These are phyloP conservation scores for Aotearoamyces nothofagi DNA, from an alignment of 2,329 filamentous ascomycete species.

Conservation along the genomic window DNA sequence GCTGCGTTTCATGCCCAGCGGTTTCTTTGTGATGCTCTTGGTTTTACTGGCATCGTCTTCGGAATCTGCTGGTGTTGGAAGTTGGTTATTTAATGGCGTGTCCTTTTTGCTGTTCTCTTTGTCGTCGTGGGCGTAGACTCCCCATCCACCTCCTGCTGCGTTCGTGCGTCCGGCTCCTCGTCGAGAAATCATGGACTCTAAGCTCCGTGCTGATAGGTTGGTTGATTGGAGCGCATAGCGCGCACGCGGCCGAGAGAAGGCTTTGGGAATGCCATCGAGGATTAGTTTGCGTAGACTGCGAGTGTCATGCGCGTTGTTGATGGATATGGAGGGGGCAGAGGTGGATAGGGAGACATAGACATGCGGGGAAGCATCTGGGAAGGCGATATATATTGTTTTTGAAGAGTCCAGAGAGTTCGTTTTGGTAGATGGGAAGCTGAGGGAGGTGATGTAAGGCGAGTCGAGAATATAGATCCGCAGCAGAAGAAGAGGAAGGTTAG, in stretches of 20 bases:
- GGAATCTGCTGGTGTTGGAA: slow-evolving; percentile 26
- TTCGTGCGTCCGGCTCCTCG: slow-evolving; percentile 57
- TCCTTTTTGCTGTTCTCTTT: slow-evolving; percentile 25
- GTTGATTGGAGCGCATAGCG: slow-evolving; percentile 57
- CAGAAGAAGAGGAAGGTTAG: slow-evolving; percentile 51
- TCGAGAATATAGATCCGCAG: slow-evolving; percentile 70
- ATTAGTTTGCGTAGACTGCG: slow-evolving; percentile 56
- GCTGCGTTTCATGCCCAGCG: slow-evolving; percentile 14
- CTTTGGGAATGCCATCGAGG: slow-evolving; percentile 67
- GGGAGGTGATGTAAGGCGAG: slow-evolving; percentile 58
- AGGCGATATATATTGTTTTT: slow-evolving; percentile 64
- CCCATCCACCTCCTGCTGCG: slow-evolving; percentile 63
- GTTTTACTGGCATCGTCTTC: slow-evolving; percentile 18
- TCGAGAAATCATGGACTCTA: slow-evolving; percentile 53
- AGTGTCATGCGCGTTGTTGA: slow-evolving; percentile 36
- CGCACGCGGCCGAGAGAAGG: slow-evolving; percentile 58
- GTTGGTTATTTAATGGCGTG: slow-evolving; percentile 33
- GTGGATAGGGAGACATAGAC: slow-evolving; percentile 56
- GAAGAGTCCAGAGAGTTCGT: slow-evolving; percentile 38
- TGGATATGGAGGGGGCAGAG: slow-evolving; percentile 60
- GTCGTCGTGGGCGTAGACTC: slow-evolving; percentile 56
- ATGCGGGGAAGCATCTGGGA: slow-evolving; percentile 65
- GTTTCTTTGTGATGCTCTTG: slow-evolving; percentile 7
- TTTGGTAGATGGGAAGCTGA: slow-evolving; percentile 22
- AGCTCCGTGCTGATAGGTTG: slow-evolving; percentile 53